Base-by-base conservation (phyloP, 345 rosid species). In the Physaria fendleri region DNA sequence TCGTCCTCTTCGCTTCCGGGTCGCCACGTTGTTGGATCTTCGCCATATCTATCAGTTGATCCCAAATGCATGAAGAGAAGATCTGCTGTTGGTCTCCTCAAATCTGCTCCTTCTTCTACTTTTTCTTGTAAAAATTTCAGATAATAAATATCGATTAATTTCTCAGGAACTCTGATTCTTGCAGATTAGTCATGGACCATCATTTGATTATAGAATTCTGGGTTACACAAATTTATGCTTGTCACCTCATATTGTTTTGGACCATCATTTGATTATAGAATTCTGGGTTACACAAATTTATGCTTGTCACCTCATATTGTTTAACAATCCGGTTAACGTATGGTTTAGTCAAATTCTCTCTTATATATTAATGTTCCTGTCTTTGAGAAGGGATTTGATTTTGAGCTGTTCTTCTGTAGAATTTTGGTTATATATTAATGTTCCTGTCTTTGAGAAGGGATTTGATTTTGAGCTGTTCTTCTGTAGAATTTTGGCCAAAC, bases 21-120 rank as follows among this genome's bases (percentile, higher is more conserved):
- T 16, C 62, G 29, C 20, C 58, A 69, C 8, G 0, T 48, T n/a
- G n/a, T n/a, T 17, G 8, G 42, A 28, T 46, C 25, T 49, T 55
- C 54, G 1, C 52, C 53, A 30, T 33, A 54, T 42, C 56, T 64
- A 27, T 64, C 65, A 21, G n/a, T 64, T 27, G 49, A 64, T 41
- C 70, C 49, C 21, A 71, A 64, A 58, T 65, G 54, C 56, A 64
- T 64, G 71, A 71, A 71, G 60, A 65, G 62, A 59, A 65, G 56
- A 57, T 57, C 71, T 58, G n/a, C n/a, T 47, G 27, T 21, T 57
- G 0, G 1, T 8, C 56, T 39, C n/a, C n/a, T n/a, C 71, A 64
- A 71, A 61, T 2, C 60, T 45, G 35, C 39, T 57, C 7, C 28
- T 30, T 39, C 68, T 39, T 22, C 46, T 42, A 35, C 56, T 21